Base-by-base conservation (phyloP, 2,329 filamentous ascomycete species). In the Ophiostoma sp. region DNA sequence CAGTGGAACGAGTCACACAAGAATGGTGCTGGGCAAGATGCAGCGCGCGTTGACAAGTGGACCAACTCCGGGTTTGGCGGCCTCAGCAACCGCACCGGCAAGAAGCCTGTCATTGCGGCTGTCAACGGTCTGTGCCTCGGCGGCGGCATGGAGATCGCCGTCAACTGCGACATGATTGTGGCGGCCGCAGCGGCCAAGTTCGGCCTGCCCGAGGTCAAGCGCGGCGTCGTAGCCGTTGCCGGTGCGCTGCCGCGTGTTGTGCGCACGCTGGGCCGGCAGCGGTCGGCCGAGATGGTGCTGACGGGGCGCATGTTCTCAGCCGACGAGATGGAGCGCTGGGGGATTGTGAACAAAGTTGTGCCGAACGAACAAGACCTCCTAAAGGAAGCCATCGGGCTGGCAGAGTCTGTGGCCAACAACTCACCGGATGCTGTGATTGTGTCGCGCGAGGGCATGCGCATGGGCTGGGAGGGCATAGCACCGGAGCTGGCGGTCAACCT, bases 391-490 rank as follows among this genome's bases (percentile, higher is more conserved):
- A 72, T 93, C 49, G 78, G 79, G 70, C 81, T 89, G 76, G 91
- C 90, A 14, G 77, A 75, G 55, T 78, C 81, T 75, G 83, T 93
- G 73, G 85, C 85, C 18, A 82, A 75, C 69, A 89, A 90, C 76
- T 91, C 88, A 72, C 91, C 91, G 2, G 91, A 95, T 77, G 83
- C 88, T 38, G 85, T 94, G 44, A 86, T 93, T 73, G 88, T 92
- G n/a, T 88, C 82, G 70, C 82, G 90, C 36, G 87, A 88, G 75
- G 91, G 90, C 0, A 74, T 95, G 66, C 85, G 89, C 76, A 77
- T 90, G 71, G 90, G 88, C 0, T 93, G 89, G 89, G 90, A 92
- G 73, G 84, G 82, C 0, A 78, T 88, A 27, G 85, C 87, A 11
- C 89, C 87, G 0, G 85, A 87, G 76, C 82, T 85, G 70, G 89